Evolutionary conservation across 2,329 filamentous ascomycete species (phyloP), one percentile per base, ranked within the genome.

Genomic region (Biscogniauxia mediterranea): DNA sequence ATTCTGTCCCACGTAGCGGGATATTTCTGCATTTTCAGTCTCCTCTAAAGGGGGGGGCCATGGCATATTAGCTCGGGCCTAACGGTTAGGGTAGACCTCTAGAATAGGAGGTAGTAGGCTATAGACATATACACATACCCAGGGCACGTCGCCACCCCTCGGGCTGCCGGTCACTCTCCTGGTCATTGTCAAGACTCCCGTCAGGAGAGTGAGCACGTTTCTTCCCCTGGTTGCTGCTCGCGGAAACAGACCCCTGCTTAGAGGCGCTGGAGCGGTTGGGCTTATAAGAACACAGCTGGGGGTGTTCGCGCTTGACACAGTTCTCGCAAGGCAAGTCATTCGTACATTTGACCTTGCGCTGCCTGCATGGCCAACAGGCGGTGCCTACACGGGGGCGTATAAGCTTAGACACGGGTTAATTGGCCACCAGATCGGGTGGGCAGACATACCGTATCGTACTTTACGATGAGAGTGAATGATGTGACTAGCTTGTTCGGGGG

Each of bases 381-480:
- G 85, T 87, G 61, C 84, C 84, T 87, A 68, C 3, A 57, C n/a
- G 15, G 21, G 54, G 54, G 54, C 13, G 17, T 50, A 64, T 71
- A 61, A 61, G 68, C 66, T 59, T 65, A 58, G 54, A 25, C 26
- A 17, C 25, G 57, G 70, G 58, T 19, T 21, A 13, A 49, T 38
- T 54, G 51, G 54, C 21, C 57, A 21, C 32, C 21, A 61, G 28
- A n/a, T 42, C 55, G 32, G 32, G 55, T 42, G 25, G 53, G 42
- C 55, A 23, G 49, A 78, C 85, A 73, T 80, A 88, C 86, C 86
- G 74, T 89, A 89, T 70, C 86, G 82, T 60, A 89, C 86, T 74
- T 89, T 89, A 66, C 86, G 84, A 72, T 89, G 86, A 57, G 85
- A 88, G 72, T 89, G 86, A 67, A 89, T 89, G 76, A 89, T 89